Conservation (phyloP, 495 filamentous ascomycete genomes). For the Penicillium angulare region DNA sequence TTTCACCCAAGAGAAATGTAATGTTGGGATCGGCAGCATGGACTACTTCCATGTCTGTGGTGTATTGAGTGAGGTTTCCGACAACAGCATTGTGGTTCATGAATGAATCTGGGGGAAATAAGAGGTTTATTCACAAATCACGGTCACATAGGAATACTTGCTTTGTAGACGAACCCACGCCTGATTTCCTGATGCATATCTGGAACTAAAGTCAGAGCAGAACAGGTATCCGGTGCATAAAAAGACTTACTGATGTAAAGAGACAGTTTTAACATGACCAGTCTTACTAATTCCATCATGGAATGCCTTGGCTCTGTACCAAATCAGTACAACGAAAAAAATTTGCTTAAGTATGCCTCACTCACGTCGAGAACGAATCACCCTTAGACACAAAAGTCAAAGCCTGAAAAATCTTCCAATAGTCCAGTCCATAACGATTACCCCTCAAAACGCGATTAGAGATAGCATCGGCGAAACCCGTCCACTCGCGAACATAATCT, state of each 20-base stretch:
- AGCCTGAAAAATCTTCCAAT: slow-evolving; percentile 15
- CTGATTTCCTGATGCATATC: slow-evolving; percentile 14
- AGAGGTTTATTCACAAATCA: too few relatives aligned
- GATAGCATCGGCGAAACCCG: slow-evolving; percentile 12
- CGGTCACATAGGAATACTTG: not conserved
- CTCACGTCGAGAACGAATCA: slow-evolving; percentile 9
- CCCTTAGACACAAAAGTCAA: slow-evolving; percentile 14
- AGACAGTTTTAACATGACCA: slow-evolving; percentile 17
- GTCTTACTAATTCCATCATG: slow-evolving; percentile 8
- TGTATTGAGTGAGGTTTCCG: slow-evolving; percentile 14
- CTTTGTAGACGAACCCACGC: slow-evolving; percentile 16
- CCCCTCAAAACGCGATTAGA: slow-evolving; percentile 11
- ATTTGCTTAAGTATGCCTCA: not conserved
- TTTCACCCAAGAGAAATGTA: slow-evolving; percentile 14
- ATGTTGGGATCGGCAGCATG: slow-evolving; percentile 6
- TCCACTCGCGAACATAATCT: slow-evolving; percentile 17
- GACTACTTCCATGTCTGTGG: slow-evolving; percentile 7
- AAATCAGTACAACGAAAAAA: not conserved
- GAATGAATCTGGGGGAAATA: slow-evolving; percentile 20
- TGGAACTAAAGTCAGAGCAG: not conserved
- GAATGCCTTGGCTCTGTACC: slow-evolving; percentile 7
- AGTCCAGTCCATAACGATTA: slow-evolving; percentile 13
- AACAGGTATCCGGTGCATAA: not conserved
- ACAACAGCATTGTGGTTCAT: slow-evolving; percentile 17
- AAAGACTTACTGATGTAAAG: slow-evolving; percentile 14